phyloP scores from a whole-genome alignment of 441 rosid species.

The Syzygium malaccense region DNA sequence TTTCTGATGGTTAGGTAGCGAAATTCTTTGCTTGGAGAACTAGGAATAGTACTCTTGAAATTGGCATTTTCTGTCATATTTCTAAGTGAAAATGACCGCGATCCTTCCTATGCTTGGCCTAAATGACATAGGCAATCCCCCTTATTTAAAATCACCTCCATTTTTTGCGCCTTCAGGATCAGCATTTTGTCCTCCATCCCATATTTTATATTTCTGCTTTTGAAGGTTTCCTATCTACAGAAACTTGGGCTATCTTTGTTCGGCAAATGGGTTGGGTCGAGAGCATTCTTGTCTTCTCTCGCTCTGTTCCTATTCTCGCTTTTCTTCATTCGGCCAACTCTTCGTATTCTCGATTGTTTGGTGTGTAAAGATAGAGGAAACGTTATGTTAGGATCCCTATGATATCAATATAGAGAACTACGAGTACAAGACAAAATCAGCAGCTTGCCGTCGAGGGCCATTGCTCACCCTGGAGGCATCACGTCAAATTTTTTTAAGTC shows the following conservation, averaged over 20 bases:
- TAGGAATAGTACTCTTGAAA: background rate
- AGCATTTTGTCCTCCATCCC: background rate
- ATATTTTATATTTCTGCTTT: background rate
- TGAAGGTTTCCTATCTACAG: background rate
- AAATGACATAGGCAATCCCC: background rate
- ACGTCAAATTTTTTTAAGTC: background rate
- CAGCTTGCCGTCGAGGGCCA: constrained; percentile 1
- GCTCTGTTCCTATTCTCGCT: background rate
- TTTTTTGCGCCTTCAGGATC: background rate
- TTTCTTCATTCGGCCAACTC: background rate
- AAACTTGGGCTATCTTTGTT: background rate
- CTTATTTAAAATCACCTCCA: background rate
- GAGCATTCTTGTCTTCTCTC: background rate
- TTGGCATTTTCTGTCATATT: background rate
- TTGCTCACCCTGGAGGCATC: background rate
- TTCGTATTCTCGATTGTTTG: background rate
- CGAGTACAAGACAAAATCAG: background rate
- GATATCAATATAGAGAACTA: background rate
- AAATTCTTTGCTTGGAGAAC: background rate
- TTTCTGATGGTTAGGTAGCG: background rate
- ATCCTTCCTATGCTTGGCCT: background rate
- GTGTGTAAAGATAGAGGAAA: background rate
- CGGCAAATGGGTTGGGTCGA: background rate
- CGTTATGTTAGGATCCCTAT: background rate
- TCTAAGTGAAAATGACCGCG: background rate